Conservation (phyloP, 345 rosid genomes). For the Bretschneidera sinensis region DNA sequence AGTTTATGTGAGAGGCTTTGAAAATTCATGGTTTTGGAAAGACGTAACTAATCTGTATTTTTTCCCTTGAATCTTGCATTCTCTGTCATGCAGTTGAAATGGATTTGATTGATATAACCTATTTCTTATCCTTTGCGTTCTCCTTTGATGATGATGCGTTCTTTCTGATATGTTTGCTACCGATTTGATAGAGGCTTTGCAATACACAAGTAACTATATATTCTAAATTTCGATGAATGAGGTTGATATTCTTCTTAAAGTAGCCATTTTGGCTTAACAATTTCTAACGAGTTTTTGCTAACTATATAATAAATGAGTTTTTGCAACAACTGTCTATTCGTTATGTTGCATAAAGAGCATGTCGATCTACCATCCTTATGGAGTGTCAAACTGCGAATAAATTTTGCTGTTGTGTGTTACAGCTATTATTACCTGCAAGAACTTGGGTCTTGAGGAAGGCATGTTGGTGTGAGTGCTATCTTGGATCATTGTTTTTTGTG, state of each 20-base stretch:
- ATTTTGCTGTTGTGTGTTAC: constrained; percentile 49
- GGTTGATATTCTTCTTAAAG: not conserved
- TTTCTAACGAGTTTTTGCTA: constrained; percentile 10
- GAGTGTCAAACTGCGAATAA: constrained; percentile 32
- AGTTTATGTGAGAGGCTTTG: too few relatives aligned
- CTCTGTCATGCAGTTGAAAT: not conserved
- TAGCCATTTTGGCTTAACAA: not conserved
- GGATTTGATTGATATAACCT: not conserved
- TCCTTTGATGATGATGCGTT: not conserved
- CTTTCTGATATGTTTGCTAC: not conserved
- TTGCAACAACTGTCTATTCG: constrained; percentile 6
- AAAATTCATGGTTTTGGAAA: too few relatives aligned
- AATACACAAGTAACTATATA: not conserved
- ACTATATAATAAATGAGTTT: constrained; percentile 9
- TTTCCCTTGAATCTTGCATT: not conserved
- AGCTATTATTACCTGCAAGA: constrained; percentile 65
- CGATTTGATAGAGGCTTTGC: too few relatives aligned
- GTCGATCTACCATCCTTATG: constrained; percentile 34
- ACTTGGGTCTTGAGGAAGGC: constrained; percentile 69
- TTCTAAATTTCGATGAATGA: not conserved
- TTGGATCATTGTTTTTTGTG: constrained; percentile 31
- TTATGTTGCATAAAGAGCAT: constrained; percentile 21
- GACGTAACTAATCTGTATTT: too few relatives aligned
- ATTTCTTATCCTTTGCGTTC: too few relatives aligned
- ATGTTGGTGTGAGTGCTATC: constrained; percentile 45